Percentiles rank a stretch among this genome's conserved stretches.
These are phyloP conservation scores for Trypanosoma vivax DNA, from an alignment of 208 protist species.

Conservation along the genomic window DNA sequence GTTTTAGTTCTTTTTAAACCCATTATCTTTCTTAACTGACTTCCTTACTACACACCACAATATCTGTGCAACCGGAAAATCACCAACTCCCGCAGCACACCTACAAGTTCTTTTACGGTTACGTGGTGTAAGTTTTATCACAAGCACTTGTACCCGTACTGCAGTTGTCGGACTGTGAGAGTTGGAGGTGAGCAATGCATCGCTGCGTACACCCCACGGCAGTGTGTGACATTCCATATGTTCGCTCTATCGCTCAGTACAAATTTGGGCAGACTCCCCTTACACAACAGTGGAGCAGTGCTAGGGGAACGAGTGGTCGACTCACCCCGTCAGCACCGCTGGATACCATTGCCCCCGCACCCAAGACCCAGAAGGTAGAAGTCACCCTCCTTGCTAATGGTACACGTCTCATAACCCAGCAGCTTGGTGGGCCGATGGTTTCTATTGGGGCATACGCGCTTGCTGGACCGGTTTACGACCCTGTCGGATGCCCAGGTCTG, in stretches of 20 bases:
- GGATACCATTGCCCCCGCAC: neutral
- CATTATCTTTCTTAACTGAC: too few species aligned
- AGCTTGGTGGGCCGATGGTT: constrained; percentile 55
- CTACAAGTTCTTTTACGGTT: too few species aligned
- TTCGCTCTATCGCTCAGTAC: constrained; percentile 63
- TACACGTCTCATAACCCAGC: constrained; percentile 72
- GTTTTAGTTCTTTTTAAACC: too few species aligned
- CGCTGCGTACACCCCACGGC: constrained; percentile 12
- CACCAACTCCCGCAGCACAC: too few species aligned
- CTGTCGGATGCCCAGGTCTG: constrained; percentile 51
- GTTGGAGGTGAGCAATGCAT: constrained; percentile 45
- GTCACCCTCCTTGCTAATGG: constrained; percentile 76
- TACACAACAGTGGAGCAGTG: constrained; percentile 24
- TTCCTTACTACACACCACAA: too few species aligned
- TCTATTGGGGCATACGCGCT: constrained; percentile 80
- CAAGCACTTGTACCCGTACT: neutral
- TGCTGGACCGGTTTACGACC: constrained; percentile 79
- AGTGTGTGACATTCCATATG: constrained; percentile 20
- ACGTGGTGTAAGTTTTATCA: too few species aligned
- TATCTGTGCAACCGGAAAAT: too few species aligned
- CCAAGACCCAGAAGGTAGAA: constrained; percentile 30
- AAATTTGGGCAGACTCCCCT: constrained; percentile 71
- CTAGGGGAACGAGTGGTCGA: neutral
- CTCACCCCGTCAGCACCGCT: neutral
- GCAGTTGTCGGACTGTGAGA: constrained; percentile 5